Conservation (phyloP, 2,329 filamentous ascomycete species). For the Penicillium nordicum region DNA sequence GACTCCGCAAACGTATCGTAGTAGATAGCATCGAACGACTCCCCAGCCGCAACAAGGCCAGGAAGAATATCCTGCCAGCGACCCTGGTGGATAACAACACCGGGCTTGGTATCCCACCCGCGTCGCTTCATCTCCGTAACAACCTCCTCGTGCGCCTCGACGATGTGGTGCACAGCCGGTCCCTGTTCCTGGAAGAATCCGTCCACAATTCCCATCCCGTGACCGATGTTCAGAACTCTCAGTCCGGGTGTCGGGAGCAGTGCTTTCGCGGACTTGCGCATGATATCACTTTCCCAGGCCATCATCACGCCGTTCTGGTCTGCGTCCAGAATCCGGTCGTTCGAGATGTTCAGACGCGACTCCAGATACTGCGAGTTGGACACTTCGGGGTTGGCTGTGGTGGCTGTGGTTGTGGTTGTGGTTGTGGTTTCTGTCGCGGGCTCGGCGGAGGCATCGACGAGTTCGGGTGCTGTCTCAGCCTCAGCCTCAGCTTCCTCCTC, state of each 20-base stretch:
- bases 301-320: slow-evolving; percentile 88
- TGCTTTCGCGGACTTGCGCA: slow-evolving; percentile 70
- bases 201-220: slow-evolving; percentile 89
- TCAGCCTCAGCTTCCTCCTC: slow-evolving; percentile 24
- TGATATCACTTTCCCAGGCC: slow-evolving; percentile 85
- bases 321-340: slow-evolving; percentile 67
- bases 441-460: slow-evolving; percentile 22
- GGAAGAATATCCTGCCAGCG: slow-evolving; percentile 80
- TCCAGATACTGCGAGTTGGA: slow-evolving; percentile 67
- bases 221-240: slow-evolving; percentile 78
- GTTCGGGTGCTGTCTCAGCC: slow-evolving; percentile 20
- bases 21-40: slow-evolving; percentile 83
- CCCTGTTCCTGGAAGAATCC: slow-evolving; percentile 66
- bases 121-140: slow-evolving; percentile 64
- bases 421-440: slow-evolving; percentile 6
- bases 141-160: slow-evolving; percentile 80
- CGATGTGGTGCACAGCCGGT: slow-evolving; percentile 72
- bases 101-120: slow-evolving; percentile 64
- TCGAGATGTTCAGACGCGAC: slow-evolving; percentile 62
- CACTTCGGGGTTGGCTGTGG: slow-evolving; percentile 41
- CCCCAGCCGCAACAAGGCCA: slow-evolving; percentile 62
- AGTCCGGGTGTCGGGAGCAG: slow-evolving; percentile 61
- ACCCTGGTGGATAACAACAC: slow-evolving; percentile 63
- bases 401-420: slow-evolving; percentile 1
- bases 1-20: slow-evolving; percentile 98